A percentile compares a stretch with the other conserved stretches of the same genome.
Evolutionary conservation across 257 asterid genomes (phyloP).

Genomic region (Solanum appendiculatum): DNA sequence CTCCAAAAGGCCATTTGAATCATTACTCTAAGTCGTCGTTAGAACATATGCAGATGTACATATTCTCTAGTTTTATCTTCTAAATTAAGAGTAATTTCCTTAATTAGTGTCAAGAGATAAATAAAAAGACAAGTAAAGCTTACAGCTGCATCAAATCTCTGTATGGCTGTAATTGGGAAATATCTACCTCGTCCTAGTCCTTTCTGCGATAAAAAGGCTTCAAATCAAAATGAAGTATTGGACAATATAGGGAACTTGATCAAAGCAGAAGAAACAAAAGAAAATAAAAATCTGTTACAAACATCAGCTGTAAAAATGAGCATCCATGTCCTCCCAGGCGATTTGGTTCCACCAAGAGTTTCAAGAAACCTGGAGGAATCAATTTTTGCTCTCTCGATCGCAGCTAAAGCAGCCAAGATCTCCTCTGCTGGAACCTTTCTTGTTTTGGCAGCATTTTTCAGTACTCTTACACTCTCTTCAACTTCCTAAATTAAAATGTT

Average conservation of each 20-base stretch:
- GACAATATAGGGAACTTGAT: neutral
- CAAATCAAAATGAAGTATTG: neutral
- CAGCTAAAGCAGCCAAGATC: constrained; percentile 59
- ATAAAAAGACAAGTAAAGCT: constrained; percentile 15
- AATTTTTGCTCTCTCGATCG: constrained; percentile 71
- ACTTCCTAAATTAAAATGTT: constrained; percentile 44
- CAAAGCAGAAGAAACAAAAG: neutral
- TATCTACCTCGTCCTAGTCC: constrained; percentile 52
- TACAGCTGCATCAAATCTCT: constrained; percentile 95
- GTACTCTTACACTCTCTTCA: constrained; percentile 55
- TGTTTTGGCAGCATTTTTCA: constrained; percentile 81
- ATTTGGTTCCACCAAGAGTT: constrained; percentile 79
- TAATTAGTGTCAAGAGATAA: neutral
- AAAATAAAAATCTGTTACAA: neutral
- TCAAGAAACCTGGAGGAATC: constrained; percentile 64
- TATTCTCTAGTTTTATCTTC: neutral
- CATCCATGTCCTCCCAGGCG: constrained; percentile 99
- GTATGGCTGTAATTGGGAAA: constrained; percentile 91
- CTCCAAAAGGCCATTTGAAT: neutral
- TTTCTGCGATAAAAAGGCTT: constrained; percentile 37
- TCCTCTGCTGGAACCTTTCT: constrained; percentile 54
- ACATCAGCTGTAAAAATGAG: constrained; percentile 91
- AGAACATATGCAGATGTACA: neutral
- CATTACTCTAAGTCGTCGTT: neutral
- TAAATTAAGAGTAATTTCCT: neutral